These are phyloP conservation scores for Escovopsis sp. DNA, from an alignment of 2,329 filamentous ascomycete species.

Conservation along the genomic window DNA sequence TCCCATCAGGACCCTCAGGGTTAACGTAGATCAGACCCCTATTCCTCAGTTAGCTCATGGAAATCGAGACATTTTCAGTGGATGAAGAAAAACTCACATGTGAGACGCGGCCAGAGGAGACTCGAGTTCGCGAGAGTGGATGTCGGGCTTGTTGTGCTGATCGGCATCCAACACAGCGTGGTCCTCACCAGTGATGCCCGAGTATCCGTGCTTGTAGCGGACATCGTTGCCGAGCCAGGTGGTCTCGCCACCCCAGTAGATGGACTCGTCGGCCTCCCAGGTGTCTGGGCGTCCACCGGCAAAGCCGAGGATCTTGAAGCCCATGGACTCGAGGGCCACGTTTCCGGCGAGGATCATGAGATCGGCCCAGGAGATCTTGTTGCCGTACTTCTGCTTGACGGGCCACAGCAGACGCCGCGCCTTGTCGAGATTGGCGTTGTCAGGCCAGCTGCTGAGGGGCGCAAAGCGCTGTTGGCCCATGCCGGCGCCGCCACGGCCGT, in stretches of 20 bases:
- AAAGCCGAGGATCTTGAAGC: constrained; percentile 59
- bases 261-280: constrained; percentile 61
- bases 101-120: constrained; percentile 47
- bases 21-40: constrained; percentile 69
- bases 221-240: constrained; percentile 64
- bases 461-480: constrained; percentile 64
- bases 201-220: constrained; percentile 44
- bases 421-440: constrained; percentile 68
- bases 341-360: constrained; percentile 58
- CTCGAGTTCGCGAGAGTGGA: constrained; percentile 51
- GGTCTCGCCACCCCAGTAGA: constrained; percentile 64
- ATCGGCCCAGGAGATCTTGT: constrained; percentile 72
- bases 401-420: constrained; percentile 66
- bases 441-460: constrained; percentile 68
- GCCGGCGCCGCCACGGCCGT: constrained; percentile 62
- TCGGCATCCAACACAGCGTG: constrained; percentile 19
- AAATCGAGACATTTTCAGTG: no score
- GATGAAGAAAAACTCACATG: constrained; percentile 23
- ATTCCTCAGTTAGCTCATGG: not conserved
- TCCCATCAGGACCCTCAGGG: constrained; percentile 61
- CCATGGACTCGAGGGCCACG: constrained; percentile 65
- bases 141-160: constrained; percentile 25
- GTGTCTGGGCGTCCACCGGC: constrained; percentile 57
- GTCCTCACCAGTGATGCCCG: constrained; percentile 22
- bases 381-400: constrained; percentile 74